Conservation (phyloP, 179 eudicot genomes). For the Spinacia oleracea region DNA sequence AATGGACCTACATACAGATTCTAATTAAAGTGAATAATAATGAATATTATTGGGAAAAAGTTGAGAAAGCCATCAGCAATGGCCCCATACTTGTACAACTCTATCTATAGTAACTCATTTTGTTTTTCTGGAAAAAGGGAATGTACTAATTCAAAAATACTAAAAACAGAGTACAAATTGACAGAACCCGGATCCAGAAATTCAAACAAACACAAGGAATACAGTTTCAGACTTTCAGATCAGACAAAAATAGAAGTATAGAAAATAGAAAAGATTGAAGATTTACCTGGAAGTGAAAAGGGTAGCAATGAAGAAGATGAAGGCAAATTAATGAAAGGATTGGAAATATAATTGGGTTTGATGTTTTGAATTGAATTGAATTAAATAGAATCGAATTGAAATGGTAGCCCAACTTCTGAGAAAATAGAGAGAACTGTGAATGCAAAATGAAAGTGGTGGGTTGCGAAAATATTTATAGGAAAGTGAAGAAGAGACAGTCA, state of each 20-base stretch:
- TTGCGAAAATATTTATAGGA: constrained; percentile 1
- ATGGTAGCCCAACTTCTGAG: no score
- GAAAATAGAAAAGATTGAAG: neutral
- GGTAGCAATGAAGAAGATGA: neutral
- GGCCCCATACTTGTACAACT: neutral
- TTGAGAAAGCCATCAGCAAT: neutral
- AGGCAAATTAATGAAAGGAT: no score
- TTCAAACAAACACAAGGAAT: neutral
- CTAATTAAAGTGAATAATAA: no score
- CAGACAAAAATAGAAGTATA: no score
- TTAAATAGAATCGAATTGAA: no score
- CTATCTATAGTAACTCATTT: no score
- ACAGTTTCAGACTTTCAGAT: neutral
- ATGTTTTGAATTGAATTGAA: no score
- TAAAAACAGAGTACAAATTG: neutral
- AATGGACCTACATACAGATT: no score
- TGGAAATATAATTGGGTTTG: no score
- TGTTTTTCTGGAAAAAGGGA: neutral
- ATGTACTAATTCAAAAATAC: neutral
- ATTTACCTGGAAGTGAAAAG: neutral
- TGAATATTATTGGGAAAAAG: neutral
- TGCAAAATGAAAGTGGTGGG: neutral
- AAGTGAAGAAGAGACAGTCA: neutral
- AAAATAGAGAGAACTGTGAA: neutral
- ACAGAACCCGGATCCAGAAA: constrained; percentile 5